Base-by-base conservation (phyloP, 306 rosid genomes). In the Acacia acuminata region DNA sequence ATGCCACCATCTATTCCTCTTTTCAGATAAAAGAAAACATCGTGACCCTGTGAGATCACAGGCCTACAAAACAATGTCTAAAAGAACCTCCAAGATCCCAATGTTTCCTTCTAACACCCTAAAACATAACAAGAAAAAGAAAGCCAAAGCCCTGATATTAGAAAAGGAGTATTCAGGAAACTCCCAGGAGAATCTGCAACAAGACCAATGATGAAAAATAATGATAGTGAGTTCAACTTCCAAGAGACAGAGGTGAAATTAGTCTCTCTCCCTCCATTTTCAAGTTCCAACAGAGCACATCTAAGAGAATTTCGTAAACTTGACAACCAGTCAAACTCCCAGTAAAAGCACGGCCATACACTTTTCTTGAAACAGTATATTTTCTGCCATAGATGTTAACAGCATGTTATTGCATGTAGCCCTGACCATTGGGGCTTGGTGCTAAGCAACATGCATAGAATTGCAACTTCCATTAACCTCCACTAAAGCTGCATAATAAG, bases 1-100 rank as follows among this genome's bases (percentile, higher is more conserved):
- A 64, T 50, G 75, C 61, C n/a, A 42, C 19, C 43, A 64, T 92
- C 36, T 3, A 70, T 32, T 67, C 65, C 56, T 50, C 83, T 25
- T n/a, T 79, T 73, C 71, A 73, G 51, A 34, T n/a, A 42, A 56
- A 61, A 22, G 61, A 47, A 70, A 69, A 71, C 27, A 81, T 19
- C 24, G 10, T 58, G 15, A 4, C 32, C 65, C 30, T 63, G 32
- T 73, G 71, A 32, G 81, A 27, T 42, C 72, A 5, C 77, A 48
- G 20, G 74, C 72, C 48, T n/a, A 72, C 67, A 67, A 50, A 20
- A 4, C 40, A 20, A 73, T 73, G 70, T 68, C 64, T 7, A 77
- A 73, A 71, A 77, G 58, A 16, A 19, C 25, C 58, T 65, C 56
- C 24, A 73, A 10, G 7, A 32, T 77, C 72, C 56, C 58, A 68